These are phyloP conservation scores for Grigorovia yakushimaensis DNA, from an alignment of 805 yeast genomes.

Conservation along the genomic window DNA sequence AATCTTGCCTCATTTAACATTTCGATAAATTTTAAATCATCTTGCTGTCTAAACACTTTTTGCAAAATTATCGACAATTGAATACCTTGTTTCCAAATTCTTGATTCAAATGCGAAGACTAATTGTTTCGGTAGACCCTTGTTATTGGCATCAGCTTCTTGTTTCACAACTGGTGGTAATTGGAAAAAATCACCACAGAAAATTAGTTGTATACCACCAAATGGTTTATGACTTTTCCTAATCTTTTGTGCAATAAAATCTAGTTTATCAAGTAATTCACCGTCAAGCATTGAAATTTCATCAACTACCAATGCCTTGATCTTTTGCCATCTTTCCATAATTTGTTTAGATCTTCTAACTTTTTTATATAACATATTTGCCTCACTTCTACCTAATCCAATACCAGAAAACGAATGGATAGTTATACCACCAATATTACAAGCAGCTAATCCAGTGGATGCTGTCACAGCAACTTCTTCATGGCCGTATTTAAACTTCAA, in stretches of 20 bases:
- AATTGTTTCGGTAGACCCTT: not conserved
- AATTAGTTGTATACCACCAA: slow-evolving; percentile 73
- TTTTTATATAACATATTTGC: slow-evolving; percentile 39
- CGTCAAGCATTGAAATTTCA: slow-evolving; percentile 77
- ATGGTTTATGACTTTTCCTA: slow-evolving; percentile 41
- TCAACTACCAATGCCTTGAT: slow-evolving; percentile 59
- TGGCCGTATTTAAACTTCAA: slow-evolving; percentile 37
- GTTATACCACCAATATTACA: slow-evolving; percentile 75
- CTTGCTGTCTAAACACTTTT: slow-evolving; percentile 68
- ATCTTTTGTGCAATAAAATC: slow-evolving; percentile 48
- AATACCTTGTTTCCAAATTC: slow-evolving; percentile 52
- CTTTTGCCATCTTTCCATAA: slow-evolving; percentile 43
- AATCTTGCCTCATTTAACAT: slow-evolving; percentile 70
- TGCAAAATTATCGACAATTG: slow-evolving; percentile 46
- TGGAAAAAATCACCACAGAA: slow-evolving; percentile 79
- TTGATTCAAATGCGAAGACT: slow-evolving; percentile 54
- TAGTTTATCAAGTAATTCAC: slow-evolving; percentile 52
- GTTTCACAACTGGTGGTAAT: slow-evolving; percentile 49
- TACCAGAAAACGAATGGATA: slow-evolving; percentile 66
- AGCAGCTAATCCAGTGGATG: slow-evolving; percentile 80
- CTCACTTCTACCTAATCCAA: slow-evolving; percentile 59
- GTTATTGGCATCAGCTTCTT: slow-evolving; percentile 19
- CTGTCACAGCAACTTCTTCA: slow-evolving; percentile 62
- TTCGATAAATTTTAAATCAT: slow-evolving; percentile 56
- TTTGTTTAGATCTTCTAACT: slow-evolving; percentile 43